These are phyloP conservation scores for Suillus alpinus DNA, from an alignment of 768 basidiomycete species.

Conservation along the genomic window DNA sequence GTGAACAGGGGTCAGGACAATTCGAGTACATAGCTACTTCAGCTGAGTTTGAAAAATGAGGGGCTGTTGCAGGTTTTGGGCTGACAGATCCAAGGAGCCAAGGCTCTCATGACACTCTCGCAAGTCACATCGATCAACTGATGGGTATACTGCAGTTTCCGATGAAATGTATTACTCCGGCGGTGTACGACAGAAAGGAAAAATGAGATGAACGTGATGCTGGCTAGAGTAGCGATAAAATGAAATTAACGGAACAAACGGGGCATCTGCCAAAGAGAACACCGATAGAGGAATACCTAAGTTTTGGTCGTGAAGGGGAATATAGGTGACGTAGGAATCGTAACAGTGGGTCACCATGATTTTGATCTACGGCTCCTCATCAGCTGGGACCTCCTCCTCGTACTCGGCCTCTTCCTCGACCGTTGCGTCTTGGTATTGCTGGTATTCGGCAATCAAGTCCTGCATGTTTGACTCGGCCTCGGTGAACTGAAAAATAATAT, in stretches of 20 bases:
- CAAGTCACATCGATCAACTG: neutral
- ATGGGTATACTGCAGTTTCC: constrained; percentile 10
- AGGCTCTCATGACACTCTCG: neutral
- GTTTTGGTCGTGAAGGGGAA: constrained; percentile 31
- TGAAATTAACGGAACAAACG: constrained; percentile 27
- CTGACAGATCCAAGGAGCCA: too few species aligned
- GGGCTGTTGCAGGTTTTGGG: too few species aligned
- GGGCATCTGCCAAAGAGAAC: constrained; percentile 26
- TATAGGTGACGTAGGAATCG: constrained; percentile 14
- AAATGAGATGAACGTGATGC: constrained; percentile 16
- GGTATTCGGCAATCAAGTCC: constrained; percentile 96
- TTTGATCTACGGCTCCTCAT: constrained; percentile 54
- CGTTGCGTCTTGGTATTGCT: constrained; percentile 95
- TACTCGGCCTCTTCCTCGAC: constrained; percentile 88
- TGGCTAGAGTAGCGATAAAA: constrained; percentile 29
- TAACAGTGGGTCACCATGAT: constrained; percentile 16
- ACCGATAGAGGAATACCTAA: constrained; percentile 35
- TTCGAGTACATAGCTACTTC: too few species aligned
- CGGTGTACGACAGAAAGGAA: constrained; percentile 9
- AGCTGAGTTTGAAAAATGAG: too few species aligned
- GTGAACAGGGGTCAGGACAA: neutral
- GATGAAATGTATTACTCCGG: constrained; percentile 10
- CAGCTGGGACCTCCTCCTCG: constrained; percentile 69
- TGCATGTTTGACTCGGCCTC: constrained; percentile 99
- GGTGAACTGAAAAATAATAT: constrained; percentile 60